phyloP scores from a whole-genome alignment of 305 asterid genomes.

The Fraxinus paxiana region DNA sequence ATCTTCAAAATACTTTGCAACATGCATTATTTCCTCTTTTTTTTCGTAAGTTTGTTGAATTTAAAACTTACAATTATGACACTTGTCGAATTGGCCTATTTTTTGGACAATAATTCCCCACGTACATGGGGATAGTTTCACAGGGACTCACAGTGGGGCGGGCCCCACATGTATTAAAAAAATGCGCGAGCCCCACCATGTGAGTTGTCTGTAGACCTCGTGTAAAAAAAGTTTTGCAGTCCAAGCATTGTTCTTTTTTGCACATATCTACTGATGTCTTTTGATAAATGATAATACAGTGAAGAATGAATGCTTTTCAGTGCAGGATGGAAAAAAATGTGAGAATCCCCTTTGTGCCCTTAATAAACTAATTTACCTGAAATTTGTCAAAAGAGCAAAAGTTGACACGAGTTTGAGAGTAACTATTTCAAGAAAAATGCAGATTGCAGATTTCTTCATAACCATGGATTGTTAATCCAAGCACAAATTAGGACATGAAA shows the following conservation, averaged over 20 bases:
- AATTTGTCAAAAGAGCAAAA: background rate
- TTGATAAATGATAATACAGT: background rate
- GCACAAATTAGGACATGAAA: background rate
- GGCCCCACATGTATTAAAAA: too few relatives aligned
- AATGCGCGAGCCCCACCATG: too few relatives aligned
- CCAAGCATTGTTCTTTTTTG: too few relatives aligned
- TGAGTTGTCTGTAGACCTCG: too few relatives aligned
- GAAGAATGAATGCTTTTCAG: background rate
- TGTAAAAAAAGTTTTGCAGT: too few relatives aligned
- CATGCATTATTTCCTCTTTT: background rate
- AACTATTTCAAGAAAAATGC: background rate
- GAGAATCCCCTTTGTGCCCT: background rate
- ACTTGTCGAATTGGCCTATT: background rate
- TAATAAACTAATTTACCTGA: background rate
- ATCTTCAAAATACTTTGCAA: background rate
- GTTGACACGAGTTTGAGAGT: background rate
- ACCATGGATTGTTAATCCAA: background rate
- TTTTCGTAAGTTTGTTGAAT: background rate
- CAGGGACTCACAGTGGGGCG: too few relatives aligned
- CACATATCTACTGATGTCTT: background rate
- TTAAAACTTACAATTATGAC: background rate
- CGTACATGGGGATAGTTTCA: too few relatives aligned
- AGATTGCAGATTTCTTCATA: background rate
- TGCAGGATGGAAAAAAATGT: background rate
- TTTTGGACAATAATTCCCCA: background rate